Percentiles rank a stretch among this genome's conserved stretches.
Conservation (phyloP, 352 stramenopile genomes). For the Blastocystis sp. region DNA sequence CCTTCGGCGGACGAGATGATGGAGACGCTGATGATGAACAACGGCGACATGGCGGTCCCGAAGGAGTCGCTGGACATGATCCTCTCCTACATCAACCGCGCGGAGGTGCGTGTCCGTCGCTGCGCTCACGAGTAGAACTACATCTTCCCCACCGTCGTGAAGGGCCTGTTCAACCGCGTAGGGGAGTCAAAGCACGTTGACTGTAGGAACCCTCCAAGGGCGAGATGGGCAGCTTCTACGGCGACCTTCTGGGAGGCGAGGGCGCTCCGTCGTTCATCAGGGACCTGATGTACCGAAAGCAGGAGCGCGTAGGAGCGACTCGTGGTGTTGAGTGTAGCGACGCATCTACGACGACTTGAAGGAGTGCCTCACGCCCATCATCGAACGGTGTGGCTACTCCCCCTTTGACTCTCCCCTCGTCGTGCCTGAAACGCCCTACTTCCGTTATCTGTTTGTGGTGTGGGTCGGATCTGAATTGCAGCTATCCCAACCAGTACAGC, state of each 20-base stretch:
- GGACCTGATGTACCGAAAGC: background rate
- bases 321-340: background rate
- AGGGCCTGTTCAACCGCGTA: conserved; percentile 14
- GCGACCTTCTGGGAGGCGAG: background rate
- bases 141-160: conserved; percentile 7
- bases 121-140: conserved; percentile 5
- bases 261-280: background rate
- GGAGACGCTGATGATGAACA: conserved; percentile 17
- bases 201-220: background rate
- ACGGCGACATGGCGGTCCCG: background rate
- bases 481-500: background rate
- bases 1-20: conserved; percentile 4
- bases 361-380: background rate
- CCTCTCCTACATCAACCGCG: background rate
- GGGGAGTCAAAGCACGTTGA: background rate
- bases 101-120: background rate
- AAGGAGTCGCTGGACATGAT: conserved; percentile 11
- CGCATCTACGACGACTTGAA: background rate
- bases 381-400: conserved; percentile 3
- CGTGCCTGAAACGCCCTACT: conserved; percentile 1
- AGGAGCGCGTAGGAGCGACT: background rate
- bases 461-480: background rate
- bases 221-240: conserved; percentile 12
- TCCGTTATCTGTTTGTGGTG: background rate
- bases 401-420: conserved; percentile 12